These are phyloP conservation scores for Geranomyces michiganensis DNA, from an alignment of 192 early-diverging fungal genomes.

Conservation along the genomic window DNA sequence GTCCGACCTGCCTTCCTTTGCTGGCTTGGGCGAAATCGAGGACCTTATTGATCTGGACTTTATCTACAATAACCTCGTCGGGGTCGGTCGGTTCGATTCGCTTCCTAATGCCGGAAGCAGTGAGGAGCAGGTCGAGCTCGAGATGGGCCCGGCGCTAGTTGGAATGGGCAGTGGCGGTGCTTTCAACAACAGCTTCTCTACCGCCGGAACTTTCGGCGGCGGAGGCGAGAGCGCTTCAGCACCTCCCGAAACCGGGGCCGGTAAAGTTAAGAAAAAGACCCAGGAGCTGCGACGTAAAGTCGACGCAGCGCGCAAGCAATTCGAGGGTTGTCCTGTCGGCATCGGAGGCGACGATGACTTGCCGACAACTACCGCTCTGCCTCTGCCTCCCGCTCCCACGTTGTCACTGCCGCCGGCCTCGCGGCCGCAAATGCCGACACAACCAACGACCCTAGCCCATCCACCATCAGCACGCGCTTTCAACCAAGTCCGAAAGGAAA, in stretches of 20 bases:
- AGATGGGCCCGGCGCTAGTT: background rate
- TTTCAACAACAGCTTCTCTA: too few relatives aligned
- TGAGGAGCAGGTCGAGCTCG: conserved; percentile 1
- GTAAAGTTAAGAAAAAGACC: conserved; percentile 32
- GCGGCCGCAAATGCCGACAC: conserved; percentile 1
- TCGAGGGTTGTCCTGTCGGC: conserved; percentile 31
- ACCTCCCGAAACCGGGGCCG: background rate
- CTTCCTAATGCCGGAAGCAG: background rate
- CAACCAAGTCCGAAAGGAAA: background rate
- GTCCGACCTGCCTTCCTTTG: conserved; percentile 12
- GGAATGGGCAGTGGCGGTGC: background rate
- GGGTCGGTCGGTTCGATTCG: conserved; percentile 5
- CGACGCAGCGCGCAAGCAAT: conserved; percentile 26
- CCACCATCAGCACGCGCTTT: background rate
- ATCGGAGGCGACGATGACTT: conserved; percentile 10
- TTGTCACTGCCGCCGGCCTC: background rate
- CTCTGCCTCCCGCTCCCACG: background rate
- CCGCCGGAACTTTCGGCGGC: background rate
- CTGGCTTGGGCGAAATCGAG: conserved; percentile 22
- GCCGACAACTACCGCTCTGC: background rate
- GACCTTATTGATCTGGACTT: conserved; percentile 10
- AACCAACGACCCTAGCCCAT: background rate
- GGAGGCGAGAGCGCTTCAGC: background rate
- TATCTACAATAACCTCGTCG: conserved; percentile 22
- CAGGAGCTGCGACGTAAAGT: conserved; percentile 19